phyloP scores from a whole-genome alignment of 805 yeast genomes.

The Saccharomycopsis lassenensis region DNA sequence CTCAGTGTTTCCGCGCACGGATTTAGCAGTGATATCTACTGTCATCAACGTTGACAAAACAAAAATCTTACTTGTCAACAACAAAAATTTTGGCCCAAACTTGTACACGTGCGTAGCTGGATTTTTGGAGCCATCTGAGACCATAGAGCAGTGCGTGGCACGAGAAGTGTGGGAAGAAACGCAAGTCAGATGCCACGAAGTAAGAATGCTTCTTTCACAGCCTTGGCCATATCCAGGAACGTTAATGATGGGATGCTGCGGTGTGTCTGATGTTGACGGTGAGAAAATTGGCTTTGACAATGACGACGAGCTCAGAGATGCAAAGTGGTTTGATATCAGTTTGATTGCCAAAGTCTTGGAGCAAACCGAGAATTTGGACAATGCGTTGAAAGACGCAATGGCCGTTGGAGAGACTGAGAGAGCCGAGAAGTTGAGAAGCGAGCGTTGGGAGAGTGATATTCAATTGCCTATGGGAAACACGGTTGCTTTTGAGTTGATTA shows the following conservation, averaged over 20 bases:
- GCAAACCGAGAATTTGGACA: conserved; percentile 23
- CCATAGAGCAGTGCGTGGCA: conserved; percentile 75
- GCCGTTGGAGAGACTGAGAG: background rate
- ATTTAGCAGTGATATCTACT: conserved; percentile 77
- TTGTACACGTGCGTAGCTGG: conserved; percentile 89
- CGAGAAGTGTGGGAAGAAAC: conserved; percentile 95
- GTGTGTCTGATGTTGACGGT: conserved; percentile 51
- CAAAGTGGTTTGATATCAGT: conserved; percentile 64
- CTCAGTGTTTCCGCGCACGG: conserved; percentile 90
- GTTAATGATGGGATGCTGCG: conserved; percentile 87
- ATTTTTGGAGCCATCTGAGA: conserved; percentile 89
- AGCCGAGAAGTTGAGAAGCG: background rate
- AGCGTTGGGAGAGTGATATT: background rate
- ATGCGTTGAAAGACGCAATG: conserved; percentile 19
- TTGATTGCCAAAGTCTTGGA: conserved; percentile 35
- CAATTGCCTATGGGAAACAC: conserved; percentile 7
- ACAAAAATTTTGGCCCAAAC: conserved; percentile 39
- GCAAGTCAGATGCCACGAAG: conserved; percentile 44
- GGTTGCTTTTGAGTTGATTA: conserved; percentile 10
- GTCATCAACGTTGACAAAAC: conserved; percentile 51
- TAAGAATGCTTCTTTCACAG: conserved; percentile 61
- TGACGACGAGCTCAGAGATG: conserved; percentile 79
- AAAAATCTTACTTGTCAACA: conserved; percentile 63
- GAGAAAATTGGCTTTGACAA: conserved; percentile 63
- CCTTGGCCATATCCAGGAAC: conserved; percentile 98